These are phyloP conservation scores for Jacaranda copaia DNA, from an alignment of 257 asterid species.

Conservation along the genomic window DNA sequence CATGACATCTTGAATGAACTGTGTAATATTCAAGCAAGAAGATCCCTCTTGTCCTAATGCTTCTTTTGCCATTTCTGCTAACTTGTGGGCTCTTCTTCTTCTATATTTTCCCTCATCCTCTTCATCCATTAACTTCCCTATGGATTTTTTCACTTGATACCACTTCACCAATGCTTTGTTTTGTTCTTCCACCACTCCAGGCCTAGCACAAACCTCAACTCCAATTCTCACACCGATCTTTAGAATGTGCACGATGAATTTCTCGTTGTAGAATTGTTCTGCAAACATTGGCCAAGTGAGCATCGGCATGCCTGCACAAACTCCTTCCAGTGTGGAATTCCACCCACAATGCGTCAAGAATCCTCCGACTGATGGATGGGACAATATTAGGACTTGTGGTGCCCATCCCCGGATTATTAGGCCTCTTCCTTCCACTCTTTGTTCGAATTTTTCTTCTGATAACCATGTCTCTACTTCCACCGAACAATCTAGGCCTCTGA, in stretches of 20 bases:
- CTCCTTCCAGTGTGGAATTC: conserved; percentile 49
- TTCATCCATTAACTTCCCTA: conserved; percentile 41
- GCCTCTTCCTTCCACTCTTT: conserved; percentile 42
- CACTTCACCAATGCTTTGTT: conserved; percentile 35
- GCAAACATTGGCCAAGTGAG: conserved; percentile 54
- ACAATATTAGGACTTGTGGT: conserved; percentile 9
- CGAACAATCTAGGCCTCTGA: conserved; percentile 28
- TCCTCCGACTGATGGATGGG: conserved; percentile 43
- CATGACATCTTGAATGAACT: conserved; percentile 42
- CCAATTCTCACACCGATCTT: conserved; percentile 44
- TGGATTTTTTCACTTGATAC: conserved; percentile 25
- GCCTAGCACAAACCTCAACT: conserved; percentile 8
- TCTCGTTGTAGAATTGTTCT: conserved; percentile 46
- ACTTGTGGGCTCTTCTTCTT: conserved; percentile 41
- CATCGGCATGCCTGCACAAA: conserved; percentile 47
- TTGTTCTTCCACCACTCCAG: conserved; percentile 17
- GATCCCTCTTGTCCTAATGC: conserved; percentile 49
- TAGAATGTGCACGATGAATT: conserved; percentile 41
- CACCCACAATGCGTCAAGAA: conserved; percentile 55
- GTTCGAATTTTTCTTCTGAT: conserved; percentile 33
- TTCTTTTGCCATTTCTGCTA: conserved; percentile 43
- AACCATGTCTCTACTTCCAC: conserved; percentile 41
- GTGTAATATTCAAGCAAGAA: conserved; percentile 41
- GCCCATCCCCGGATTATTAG: not conserved
- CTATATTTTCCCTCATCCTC: conserved; percentile 42